phyloP scores from a whole-genome alignment of 805 yeast genomes.

The Candida ascalaphidarum region DNA sequence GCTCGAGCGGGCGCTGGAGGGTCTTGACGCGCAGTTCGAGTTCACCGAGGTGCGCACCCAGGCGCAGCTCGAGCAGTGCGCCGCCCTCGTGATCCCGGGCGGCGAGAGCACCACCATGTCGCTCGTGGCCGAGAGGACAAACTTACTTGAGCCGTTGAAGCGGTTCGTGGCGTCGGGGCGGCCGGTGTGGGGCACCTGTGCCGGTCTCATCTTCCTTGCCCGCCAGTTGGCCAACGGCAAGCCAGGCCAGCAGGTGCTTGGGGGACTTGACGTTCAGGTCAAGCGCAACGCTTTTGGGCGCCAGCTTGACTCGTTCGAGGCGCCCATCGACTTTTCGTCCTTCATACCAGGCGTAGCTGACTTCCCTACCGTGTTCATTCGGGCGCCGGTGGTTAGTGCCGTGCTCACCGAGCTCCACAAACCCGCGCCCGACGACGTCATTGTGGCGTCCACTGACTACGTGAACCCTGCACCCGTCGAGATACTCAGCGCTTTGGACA shows the following conservation, averaged over 20 bases:
- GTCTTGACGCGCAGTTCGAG: constrained; percentile 14
- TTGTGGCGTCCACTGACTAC: constrained; percentile 14
- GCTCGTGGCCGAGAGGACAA: constrained; percentile 57
- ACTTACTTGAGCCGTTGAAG: constrained; percentile 45
- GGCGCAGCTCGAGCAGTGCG: constrained; percentile 40
- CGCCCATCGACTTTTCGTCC: constrained; percentile 32
- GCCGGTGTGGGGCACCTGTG: constrained; percentile 83
- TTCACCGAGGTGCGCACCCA: constrained; percentile 44
- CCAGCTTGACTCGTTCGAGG: constrained; percentile 59
- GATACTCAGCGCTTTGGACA: constrained; percentile 30
- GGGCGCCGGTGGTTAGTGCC: constrained; percentile 61
- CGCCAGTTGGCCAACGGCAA: constrained; percentile 44
- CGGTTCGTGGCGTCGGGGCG: constrained; percentile 41
- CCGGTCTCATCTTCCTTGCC: constrained; percentile 67
- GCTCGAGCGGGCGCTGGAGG: constrained; percentile 17
- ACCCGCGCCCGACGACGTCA: constrained; percentile 3
- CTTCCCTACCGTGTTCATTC: constrained; percentile 51
- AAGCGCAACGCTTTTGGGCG: constrained; percentile 74
- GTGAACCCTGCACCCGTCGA: constrained; percentile 23
- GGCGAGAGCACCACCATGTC: constrained; percentile 70
- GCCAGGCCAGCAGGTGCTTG: constrained; percentile 47
- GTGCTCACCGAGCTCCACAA: constrained; percentile 5
- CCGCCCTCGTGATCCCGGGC: constrained; percentile 63
- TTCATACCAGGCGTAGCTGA: constrained; percentile 32
- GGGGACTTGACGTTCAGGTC: constrained; percentile 58